Base-by-base conservation (phyloP, 108 stramenopile species). In the Tribonema minus region DNA sequence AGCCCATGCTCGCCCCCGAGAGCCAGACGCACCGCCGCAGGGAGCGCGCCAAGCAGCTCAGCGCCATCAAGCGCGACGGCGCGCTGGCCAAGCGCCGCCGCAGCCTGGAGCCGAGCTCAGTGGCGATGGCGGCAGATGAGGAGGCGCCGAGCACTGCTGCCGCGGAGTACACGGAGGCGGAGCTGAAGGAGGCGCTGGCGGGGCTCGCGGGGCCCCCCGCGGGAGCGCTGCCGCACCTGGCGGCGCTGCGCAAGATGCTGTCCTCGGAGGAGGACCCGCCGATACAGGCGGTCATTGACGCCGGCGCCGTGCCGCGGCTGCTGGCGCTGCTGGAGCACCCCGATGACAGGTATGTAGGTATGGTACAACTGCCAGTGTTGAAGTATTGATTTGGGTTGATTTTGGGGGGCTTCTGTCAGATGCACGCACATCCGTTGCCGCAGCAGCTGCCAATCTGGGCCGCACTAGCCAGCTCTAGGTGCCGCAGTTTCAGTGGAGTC, bases 221-320 rank as follows among this genome's bases (percentile, higher is more conserved):
- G 40, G 35, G 41, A 32, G 32, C 66, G 30, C 30, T 75, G 33
- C 74, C 74, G 35, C 37, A 54, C 30, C 41, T 75, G 2, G 74
- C 66, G 37, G 41, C 36, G 32, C 74, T 75, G 2, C 74, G 74
- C 40, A 75, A 75, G 74, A 23, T 75, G 23, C 59, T 75, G 4
- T 75, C 74, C 27, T 64, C 66, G 64, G n/a, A n/a, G n/a, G 74
- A 75, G 39, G 64, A 75, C 39, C 74, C 74, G 9, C 74, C 74
- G 7, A 36, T 75, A 9, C 39, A 75, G 74, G 64, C 64, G 37
- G 74, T 75, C 15, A 64, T 75, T 5, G 74, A 65, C 4, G 36
- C n/a, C 12, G 72, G 38, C 9, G 64, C 40, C 3, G 74, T 40
- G 26, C 46, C 62, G 31, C 54, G 64, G 64, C 64, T 75, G 32